Conservation (phyloP, 495 filamentous ascomycete species). For the Recurvomyces mirabilis region DNA sequence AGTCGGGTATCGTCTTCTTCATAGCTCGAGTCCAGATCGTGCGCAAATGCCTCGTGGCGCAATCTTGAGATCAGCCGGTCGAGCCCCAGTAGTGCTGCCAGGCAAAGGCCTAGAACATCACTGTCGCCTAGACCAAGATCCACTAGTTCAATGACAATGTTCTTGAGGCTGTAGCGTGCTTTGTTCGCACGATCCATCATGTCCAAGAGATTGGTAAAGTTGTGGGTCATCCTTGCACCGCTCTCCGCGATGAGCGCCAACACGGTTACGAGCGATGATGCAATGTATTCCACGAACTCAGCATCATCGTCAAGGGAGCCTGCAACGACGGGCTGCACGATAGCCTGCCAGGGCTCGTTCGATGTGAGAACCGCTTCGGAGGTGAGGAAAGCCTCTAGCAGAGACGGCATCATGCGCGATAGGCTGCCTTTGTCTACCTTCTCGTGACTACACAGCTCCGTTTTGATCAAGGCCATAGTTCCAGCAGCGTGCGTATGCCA, state of each 20-base stretch:
- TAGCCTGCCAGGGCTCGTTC: not conserved
- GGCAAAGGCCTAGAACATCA: not conserved
- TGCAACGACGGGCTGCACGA: not conserved
- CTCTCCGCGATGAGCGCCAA: not conserved
- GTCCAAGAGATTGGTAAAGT: not conserved
- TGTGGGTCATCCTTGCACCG: not conserved
- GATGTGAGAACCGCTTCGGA: not conserved
- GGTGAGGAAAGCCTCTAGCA: conserved; percentile 1
- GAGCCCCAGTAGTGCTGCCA: not conserved
- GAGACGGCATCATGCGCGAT: not conserved
- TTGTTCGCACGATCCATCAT: not conserved
- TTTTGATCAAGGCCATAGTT: not conserved
- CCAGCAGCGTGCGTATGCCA: not conserved
- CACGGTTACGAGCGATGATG: not conserved
- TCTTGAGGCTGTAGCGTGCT: not conserved
- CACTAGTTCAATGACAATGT: not conserved
- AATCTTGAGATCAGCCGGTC: not conserved
- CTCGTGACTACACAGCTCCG: not conserved
- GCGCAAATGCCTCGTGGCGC: not conserved
- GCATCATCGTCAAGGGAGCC: not conserved
- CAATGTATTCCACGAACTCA: not conserved
- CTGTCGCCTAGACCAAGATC: not conserved
- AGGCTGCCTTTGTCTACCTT: not conserved
- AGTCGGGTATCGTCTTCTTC: not conserved
- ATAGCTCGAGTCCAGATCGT: not conserved